Percentiles rank a stretch among this genome's conserved stretches.
Evolutionary conservation across 164 flowering plant genomes (phyloP).

Genomic region (Vitis labrusca): DNA sequence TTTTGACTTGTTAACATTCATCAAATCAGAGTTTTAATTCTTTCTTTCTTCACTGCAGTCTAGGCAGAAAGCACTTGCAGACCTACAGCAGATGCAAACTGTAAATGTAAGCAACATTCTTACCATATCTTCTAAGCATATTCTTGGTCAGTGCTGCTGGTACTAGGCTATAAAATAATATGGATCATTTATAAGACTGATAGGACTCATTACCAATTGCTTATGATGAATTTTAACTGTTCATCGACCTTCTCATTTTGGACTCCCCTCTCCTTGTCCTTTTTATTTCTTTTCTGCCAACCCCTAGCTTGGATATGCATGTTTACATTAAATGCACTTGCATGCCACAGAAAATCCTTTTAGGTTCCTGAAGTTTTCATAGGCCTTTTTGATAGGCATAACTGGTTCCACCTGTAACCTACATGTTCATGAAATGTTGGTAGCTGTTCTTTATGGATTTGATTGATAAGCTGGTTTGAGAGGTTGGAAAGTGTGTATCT

Average conservation of each 20-base stretch:
- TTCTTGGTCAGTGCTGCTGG: slow-evolving; percentile 5
- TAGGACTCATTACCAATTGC: neutral
- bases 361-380: too few relatives aligned
- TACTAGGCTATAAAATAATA: neutral
- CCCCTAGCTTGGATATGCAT: too few relatives aligned
- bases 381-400: too few relatives aligned
- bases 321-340: too few relatives aligned
- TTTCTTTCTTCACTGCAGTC: slow-evolving; percentile 30
- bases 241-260: neutral
- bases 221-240: neutral
- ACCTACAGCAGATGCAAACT: slow-evolving; percentile 42
- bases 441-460: too few relatives aligned
- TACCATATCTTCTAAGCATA: neutral
- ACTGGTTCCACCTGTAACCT: too few relatives aligned
- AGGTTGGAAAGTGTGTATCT: too few relatives aligned
- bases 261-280: neutral
- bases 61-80: slow-evolving; percentile 47
- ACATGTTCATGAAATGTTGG: too few relatives aligned
- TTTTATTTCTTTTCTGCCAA: too few relatives aligned
- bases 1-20: neutral
- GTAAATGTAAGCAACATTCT: slow-evolving; percentile 31
- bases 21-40: neutral
- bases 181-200: neutral
- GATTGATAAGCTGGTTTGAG: too few relatives aligned
- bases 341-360: too few relatives aligned